These are phyloP conservation scores for Rhypophila decipiens DNA, from an alignment of 495 filamentous ascomycete genomes.

Conservation along the genomic window DNA sequence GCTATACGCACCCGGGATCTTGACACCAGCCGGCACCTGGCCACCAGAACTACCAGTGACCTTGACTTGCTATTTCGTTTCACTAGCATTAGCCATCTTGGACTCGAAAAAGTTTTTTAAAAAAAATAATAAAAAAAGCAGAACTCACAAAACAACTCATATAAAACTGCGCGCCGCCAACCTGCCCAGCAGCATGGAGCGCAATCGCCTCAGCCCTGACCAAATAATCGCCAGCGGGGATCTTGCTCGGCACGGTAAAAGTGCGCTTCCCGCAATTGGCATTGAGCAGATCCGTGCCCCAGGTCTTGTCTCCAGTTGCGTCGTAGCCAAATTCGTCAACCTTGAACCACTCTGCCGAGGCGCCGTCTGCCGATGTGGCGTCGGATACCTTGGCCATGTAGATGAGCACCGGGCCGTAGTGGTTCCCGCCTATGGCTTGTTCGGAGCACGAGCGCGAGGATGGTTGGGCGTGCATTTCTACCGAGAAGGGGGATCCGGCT, in stretches of 20 bases:
- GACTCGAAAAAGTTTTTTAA: not conserved
- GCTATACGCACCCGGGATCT: slow-evolving; percentile 44
- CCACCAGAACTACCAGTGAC: slow-evolving; percentile 30
- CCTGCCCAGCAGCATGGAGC: slow-evolving; percentile 32
- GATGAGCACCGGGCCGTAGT: slow-evolving; percentile 27
- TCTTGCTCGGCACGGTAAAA: slow-evolving; percentile 34
- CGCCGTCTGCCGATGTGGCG: slow-evolving; percentile 30
- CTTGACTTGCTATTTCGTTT: slow-evolving; percentile 31
- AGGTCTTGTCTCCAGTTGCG: slow-evolving; percentile 22
- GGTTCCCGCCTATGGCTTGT: slow-evolving; percentile 18
- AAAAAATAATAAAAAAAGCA: not conserved
- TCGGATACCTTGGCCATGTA: slow-evolving; percentile 40
- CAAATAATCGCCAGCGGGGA: slow-evolving; percentile 41
- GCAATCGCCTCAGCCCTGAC: slow-evolving; percentile 46
- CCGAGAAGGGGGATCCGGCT: slow-evolving; percentile 21
- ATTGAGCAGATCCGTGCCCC: slow-evolving; percentile 20
- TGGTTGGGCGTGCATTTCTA: slow-evolving; percentile 25
- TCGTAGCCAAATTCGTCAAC: slow-evolving; percentile 6
- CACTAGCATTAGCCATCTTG: too few species aligned
- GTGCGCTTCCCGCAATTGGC: slow-evolving; percentile 35
- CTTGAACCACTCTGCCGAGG: slow-evolving; percentile 33
- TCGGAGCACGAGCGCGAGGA: slow-evolving; percentile 11
- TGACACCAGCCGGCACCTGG: slow-evolving; percentile 33
- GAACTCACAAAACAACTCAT: slow-evolving; percentile 27
- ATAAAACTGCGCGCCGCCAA: slow-evolving; percentile 45